A percentile compares a stretch with the other conserved stretches of the same genome.
These are phyloP conservation scores for Crepidotus variabilis DNA, from an alignment of 768 basidiomycete species.

Conservation along the genomic window DNA sequence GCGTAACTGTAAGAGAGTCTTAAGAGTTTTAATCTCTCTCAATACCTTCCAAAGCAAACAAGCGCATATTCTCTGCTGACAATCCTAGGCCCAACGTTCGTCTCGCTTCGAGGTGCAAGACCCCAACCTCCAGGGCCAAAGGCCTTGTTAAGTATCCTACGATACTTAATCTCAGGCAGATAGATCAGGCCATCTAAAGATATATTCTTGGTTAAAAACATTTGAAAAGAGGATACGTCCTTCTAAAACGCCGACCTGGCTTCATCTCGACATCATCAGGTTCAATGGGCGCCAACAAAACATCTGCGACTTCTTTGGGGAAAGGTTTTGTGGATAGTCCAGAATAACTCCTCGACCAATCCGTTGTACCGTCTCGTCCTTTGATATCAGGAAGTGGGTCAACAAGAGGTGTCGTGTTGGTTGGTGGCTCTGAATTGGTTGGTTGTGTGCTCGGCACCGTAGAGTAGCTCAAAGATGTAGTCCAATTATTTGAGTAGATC, in stretches of 20 bases:
- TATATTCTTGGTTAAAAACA: neutral
- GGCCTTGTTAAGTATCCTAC: conserved; percentile 85
- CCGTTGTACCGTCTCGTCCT: conserved; percentile 36
- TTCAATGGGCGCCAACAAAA: conserved; percentile 72
- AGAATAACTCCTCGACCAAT: conserved; percentile 88
- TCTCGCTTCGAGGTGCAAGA: conserved; percentile 88
- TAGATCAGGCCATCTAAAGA: conserved; percentile 96
- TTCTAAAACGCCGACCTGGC: conserved; percentile 53
- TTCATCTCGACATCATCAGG: conserved; percentile 88
- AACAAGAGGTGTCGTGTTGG: neutral
- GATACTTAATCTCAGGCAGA: conserved; percentile 96
- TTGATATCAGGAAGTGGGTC: conserved; percentile 12
- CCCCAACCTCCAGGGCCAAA: conserved; percentile 99
- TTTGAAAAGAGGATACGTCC: neutral
- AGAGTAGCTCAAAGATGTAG: neutral
- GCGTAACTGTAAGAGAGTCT: no score
- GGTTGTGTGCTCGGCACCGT: neutral
- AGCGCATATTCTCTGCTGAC: conserved; percentile 94
- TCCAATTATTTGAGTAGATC: neutral
- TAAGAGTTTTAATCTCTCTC: no score
- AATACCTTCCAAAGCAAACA: conserved; percentile 89
- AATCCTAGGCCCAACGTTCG: conserved; percentile 81
- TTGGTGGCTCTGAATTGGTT: neutral
- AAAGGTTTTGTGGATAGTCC: conserved; percentile 81
- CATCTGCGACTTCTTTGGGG: conserved; percentile 64